Percentiles rank a stretch among this genome's conserved stretches.
phyloP scores from a whole-genome alignment of 2,329 filamentous ascomycete species.

The Apiospora phragmitis region DNA sequence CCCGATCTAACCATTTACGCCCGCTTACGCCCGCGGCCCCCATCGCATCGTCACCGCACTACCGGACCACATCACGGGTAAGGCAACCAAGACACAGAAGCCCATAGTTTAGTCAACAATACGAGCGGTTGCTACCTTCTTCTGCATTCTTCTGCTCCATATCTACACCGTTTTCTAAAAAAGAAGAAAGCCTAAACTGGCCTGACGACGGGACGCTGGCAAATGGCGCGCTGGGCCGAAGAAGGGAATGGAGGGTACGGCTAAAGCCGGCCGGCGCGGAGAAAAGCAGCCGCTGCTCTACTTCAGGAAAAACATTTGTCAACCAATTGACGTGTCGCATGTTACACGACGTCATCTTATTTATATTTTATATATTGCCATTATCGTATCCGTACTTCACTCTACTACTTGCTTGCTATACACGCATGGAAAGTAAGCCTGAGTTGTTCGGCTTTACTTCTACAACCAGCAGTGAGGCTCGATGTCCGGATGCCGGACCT shows the following conservation, averaged over 20 bases:
- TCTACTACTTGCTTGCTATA: not conserved
- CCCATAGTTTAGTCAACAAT: not conserved
- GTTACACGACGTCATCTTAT: not conserved
- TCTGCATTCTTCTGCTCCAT: not conserved
- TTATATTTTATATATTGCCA: not conserved
- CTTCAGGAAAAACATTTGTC: not conserved
- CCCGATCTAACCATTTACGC: not conserved
- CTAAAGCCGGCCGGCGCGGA: not conserved
- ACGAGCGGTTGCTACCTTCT: not conserved
- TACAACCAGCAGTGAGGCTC: no score
- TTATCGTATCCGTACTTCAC: not conserved
- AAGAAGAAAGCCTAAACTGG: not conserved
- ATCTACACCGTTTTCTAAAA: not conserved
- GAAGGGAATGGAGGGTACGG: not conserved
- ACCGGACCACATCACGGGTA: not conserved
- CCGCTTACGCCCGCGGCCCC: not conserved
- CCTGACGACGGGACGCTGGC: not conserved
- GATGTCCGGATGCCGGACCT: no score
- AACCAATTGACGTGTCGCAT: not conserved
- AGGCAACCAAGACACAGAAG: not conserved
- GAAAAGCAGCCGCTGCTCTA: not conserved
- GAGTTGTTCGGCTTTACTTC: not conserved
- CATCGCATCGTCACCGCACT: not conserved
- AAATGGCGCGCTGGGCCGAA: not conserved
- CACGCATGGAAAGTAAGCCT: not conserved